Evolutionary conservation across 1,284 basidiomycete genomes (phyloP).

Genomic region (Lentinula novae-zelandiae): DNA sequence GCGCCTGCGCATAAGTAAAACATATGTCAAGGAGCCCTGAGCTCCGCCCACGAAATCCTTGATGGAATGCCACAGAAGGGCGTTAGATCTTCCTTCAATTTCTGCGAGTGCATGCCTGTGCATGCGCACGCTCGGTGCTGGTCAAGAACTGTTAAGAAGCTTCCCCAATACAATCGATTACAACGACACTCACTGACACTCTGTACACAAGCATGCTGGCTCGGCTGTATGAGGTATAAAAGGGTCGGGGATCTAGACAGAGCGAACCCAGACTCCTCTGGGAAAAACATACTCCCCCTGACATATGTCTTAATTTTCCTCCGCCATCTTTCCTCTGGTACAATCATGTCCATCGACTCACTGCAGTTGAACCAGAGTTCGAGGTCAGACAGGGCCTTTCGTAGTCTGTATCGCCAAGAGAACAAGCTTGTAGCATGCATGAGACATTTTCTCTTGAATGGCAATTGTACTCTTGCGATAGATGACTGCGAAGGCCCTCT

Average conservation of each 20-base stretch:
- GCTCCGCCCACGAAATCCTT: not conserved
- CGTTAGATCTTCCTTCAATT: not conserved
- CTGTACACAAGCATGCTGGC: not conserved
- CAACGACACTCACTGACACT: not conserved
- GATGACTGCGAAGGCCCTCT: conserved; percentile 63
- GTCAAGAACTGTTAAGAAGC: not conserved
- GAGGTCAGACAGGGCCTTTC: not conserved
- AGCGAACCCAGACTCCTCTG: no score
- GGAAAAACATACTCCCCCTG: no score
- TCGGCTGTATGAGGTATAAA: not conserved
- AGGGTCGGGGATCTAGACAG: no score
- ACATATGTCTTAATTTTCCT: no score
- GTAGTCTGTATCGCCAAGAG: conserved; percentile 10
- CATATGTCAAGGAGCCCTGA: not conserved
- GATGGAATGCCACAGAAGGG: not conserved
- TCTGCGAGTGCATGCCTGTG: not conserved
- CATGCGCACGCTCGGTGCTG: not conserved
- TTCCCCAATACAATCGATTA: not conserved
- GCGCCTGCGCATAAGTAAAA: not conserved
- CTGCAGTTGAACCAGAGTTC: not conserved
- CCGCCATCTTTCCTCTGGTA: no score
- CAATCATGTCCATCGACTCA: not conserved
- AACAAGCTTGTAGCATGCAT: conserved; percentile 1
- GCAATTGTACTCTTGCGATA: conserved; percentile 58
- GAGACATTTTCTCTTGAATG: conserved; percentile 19